Conservation (phyloP, 192 early-diverging fungal species). For the Linnemannia schmuckeri region DNA sequence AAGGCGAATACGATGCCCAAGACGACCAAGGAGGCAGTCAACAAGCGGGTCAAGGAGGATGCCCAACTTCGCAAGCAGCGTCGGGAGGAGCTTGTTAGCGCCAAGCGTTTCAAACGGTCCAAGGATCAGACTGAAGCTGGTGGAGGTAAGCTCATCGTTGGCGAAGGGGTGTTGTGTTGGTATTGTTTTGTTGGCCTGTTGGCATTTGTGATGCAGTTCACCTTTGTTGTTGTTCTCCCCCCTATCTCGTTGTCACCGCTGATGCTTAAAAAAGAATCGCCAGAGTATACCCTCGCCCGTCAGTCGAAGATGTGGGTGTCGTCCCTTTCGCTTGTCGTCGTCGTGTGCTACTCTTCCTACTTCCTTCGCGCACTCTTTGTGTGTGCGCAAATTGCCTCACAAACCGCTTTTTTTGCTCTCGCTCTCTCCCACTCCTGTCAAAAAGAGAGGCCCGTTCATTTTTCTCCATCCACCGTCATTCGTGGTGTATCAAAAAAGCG, state of each 20-base stretch:
- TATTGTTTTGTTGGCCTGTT: not conserved
- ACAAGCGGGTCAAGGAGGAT: constrained; percentile 67
- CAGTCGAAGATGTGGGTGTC: not conserved
- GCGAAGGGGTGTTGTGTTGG: not conserved
- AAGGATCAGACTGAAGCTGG: constrained; percentile 26
- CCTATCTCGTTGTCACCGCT: not conserved
- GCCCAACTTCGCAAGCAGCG: constrained; percentile 72
- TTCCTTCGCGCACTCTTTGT: not conserved
- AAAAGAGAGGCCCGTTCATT: not conserved
- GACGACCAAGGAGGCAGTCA: constrained; percentile 64
- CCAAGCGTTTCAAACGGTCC: constrained; percentile 70
- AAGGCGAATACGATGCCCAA: constrained; percentile 65
- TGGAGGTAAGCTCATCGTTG: not conserved
- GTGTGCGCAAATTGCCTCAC: not conserved
- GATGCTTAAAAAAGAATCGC: not conserved
- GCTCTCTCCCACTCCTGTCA: not conserved
- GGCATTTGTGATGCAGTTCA: not conserved
- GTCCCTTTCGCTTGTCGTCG: not conserved
- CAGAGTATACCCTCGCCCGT: not conserved
- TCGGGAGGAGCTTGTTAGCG: constrained; percentile 77
- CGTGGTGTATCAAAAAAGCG: not conserved
- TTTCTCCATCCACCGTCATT: not conserved
- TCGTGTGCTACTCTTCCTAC: not conserved
- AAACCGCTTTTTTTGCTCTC: not conserved
- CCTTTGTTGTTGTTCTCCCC: not conserved